These are phyloP conservation scores for Fabrea salina DNA, from an alignment of 169 alveolate genomes.

Conservation along the genomic window DNA sequence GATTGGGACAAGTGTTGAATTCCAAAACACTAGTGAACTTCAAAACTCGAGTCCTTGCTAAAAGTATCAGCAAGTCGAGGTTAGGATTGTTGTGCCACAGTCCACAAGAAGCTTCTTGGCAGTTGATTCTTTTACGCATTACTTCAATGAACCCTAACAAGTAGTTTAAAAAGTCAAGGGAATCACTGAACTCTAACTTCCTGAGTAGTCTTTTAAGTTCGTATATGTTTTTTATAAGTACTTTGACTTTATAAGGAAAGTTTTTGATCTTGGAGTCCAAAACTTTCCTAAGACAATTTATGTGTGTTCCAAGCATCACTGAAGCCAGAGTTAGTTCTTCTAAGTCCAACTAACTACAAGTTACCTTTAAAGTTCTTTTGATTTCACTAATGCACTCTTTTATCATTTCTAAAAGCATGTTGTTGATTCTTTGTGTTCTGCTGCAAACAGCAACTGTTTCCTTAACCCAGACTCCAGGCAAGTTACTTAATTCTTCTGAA, in stretches of 20 bases:
- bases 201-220: not conserved
- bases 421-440: not conserved
- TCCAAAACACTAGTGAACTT: too few relatives aligned
- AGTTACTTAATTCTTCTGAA: not conserved
- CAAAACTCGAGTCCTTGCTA: not conserved
- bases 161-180: not conserved
- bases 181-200: not conserved
- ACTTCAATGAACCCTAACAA: not conserved
- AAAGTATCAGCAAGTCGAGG: not conserved
- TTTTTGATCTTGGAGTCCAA: not conserved
- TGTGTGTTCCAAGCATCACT: not conserved
- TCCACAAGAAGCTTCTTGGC: not conserved
- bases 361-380: too few relatives aligned
- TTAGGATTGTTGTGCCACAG: not conserved
- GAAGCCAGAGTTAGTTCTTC: not conserved
- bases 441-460: not conserved
- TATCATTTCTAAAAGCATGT: not conserved
- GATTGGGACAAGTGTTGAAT: too few relatives aligned
- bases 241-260: not conserved
- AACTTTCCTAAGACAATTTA: not conserved
- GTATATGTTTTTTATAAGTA: not conserved
- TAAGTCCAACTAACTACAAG: not conserved
- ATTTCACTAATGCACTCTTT: not conserved
- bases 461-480: not conserved
- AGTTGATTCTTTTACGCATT: not conserved